Conservation (phyloP, 176 grass and related monocot species). For the Aegilops speltoides region DNA sequence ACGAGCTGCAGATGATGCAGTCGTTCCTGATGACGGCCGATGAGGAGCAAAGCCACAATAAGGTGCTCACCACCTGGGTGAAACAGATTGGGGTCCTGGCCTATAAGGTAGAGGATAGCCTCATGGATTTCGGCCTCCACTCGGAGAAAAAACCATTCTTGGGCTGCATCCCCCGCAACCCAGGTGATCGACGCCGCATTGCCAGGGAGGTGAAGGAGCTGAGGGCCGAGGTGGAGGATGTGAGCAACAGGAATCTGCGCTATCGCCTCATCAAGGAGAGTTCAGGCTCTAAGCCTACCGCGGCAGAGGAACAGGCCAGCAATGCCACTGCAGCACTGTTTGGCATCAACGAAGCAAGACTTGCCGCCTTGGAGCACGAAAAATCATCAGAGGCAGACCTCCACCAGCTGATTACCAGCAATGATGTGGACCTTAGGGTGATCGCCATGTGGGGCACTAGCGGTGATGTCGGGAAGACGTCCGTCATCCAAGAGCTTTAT, state of each 20-base stretch:
- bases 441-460: neutral
- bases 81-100: neutral
- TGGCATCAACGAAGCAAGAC: too few species aligned
- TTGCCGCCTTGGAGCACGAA: fast-evolving
- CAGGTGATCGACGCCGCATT: too few species aligned
- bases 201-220: too few species aligned
- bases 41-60: neutral
- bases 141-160: too few species aligned
- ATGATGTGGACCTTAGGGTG: neutral
- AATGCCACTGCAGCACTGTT: too few species aligned
- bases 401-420: fast-evolving
- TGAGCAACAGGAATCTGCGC: too few species aligned
- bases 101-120: constrained; percentile 15
- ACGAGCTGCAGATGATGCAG: too few species aligned
- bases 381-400: neutral
- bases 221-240: too few species aligned
- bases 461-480: neutral
- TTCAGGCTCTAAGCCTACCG: neutral
- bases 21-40: too few species aligned
- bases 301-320: too few species aligned
- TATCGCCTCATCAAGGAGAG: neutral
- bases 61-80: neutral
- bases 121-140: neutral
- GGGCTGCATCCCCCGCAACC: too few species aligned
- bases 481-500: neutral